Evolutionary conservation across 164 flowering plant genomes (phyloP).

Genomic region (Vitis rotundifolia): DNA sequence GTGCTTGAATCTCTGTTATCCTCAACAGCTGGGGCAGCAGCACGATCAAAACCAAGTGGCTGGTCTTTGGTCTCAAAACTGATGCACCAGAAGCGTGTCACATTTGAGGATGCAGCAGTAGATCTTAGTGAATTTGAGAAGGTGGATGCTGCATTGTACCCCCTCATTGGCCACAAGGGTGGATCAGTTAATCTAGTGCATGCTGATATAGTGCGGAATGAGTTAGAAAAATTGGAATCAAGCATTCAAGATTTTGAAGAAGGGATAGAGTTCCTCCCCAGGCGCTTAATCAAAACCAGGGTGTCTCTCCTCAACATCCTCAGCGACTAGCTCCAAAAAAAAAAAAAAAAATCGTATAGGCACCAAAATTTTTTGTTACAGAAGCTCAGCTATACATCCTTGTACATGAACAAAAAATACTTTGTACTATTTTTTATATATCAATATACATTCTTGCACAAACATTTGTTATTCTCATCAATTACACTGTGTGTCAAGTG

Average conservation of each 20-base stretch:
- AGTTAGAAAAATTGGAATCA: conserved; percentile 26
- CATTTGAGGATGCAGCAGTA: conserved; percentile 11
- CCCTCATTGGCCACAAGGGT: background rate
- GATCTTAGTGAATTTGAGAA: conserved; percentile 16
- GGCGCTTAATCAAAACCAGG: conserved; percentile 44
- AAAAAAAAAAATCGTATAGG: no score
- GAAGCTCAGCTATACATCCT: no score
- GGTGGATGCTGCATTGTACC: conserved; percentile 20
- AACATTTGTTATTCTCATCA: no score
- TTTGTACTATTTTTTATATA: no score
- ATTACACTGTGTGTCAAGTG: no score
- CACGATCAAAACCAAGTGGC: conserved; percentile 6
- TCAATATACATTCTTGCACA: no score
- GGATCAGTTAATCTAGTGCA: background rate
- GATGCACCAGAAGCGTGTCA: conserved; percentile 16
- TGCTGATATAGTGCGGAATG: conserved; percentile 10
- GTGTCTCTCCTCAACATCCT: conserved; percentile 44
- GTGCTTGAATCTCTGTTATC: conserved; percentile 18
- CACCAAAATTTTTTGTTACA: no score
- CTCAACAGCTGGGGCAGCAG: background rate
- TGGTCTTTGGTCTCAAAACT: conserved; percentile 40
- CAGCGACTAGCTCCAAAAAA: conserved; percentile 20
- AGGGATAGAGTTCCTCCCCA: conserved; percentile 33
- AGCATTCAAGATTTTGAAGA: conserved; percentile 42
- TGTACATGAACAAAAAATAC: no score